phyloP scores from a whole-genome alignment of 2,329 filamentous ascomycete species.

The Xylaria sp. region DNA sequence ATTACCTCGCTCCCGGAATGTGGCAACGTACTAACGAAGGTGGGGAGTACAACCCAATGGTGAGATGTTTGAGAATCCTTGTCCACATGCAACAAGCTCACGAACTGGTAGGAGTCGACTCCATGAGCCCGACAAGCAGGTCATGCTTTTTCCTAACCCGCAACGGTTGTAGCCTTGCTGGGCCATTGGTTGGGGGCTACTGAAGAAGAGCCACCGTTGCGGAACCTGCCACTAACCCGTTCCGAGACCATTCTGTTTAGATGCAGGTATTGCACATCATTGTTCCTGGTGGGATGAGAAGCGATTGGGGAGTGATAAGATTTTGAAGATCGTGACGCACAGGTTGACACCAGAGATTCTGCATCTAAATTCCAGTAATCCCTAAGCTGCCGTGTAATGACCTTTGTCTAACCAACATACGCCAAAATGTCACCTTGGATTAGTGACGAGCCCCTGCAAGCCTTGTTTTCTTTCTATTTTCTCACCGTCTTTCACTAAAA shows the following conservation, averaged over 20 bases:
- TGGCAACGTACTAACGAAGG: slow-evolving; percentile 21
- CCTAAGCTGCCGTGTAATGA: slow-evolving; percentile 40
- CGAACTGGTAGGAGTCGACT: slow-evolving; percentile 28
- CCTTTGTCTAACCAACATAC: slow-evolving; percentile 31
- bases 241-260: slow-evolving; percentile 35
- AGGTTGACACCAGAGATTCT: slow-evolving; percentile 36
- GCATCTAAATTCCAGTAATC: slow-evolving; percentile 29
- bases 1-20: slow-evolving; percentile 28
- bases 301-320: slow-evolving; percentile 20
- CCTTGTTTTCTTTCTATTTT: slow-evolving; percentile 29
- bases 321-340: slow-evolving; percentile 34
- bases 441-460: slow-evolving; percentile 34
- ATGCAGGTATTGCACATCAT: slow-evolving; percentile 36
- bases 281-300: slow-evolving; percentile 23
- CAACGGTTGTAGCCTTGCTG: slow-evolving; percentile 39
- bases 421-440: slow-evolving; percentile 40
- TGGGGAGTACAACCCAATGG: slow-evolving; percentile 33
- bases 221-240: slow-evolving; percentile 44
- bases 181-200: slow-evolving; percentile 48
- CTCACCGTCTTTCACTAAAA: slow-evolving; percentile 43
- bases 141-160: slow-evolving; percentile 50
- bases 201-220: slow-evolving; percentile 41
- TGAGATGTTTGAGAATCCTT: slow-evolving; percentile 37
- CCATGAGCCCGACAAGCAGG: slow-evolving; percentile 40
- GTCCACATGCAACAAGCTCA: slow-evolving; percentile 36